phyloP scores from a whole-genome alignment of 2,329 filamentous ascomycete genomes.

The Colletotrichum caudatum region DNA sequence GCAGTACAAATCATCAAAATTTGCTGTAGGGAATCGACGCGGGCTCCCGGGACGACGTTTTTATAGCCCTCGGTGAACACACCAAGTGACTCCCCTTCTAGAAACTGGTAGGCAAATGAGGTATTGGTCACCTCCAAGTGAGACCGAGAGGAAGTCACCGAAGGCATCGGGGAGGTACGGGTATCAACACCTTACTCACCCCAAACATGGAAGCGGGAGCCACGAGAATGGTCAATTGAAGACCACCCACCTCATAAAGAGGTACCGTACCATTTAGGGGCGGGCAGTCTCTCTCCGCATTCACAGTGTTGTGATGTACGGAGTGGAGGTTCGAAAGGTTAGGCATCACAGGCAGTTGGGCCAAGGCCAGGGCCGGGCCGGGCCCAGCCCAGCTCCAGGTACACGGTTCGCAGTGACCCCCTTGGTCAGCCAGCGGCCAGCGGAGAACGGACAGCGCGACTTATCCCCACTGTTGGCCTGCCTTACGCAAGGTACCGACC shows the following conservation, averaged over 20 bases:
- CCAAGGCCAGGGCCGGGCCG: background rate
- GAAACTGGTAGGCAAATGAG: background rate
- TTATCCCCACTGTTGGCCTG: slow-evolving; percentile 7
- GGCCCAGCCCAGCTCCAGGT: slow-evolving; percentile 13
- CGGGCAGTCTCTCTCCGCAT: background rate
- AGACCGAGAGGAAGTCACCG: no score
- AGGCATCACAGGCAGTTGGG: background rate
- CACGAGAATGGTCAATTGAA: background rate
- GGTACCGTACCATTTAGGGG: background rate
- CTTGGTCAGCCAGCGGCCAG: slow-evolving; percentile 2
- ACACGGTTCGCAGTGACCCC: slow-evolving; percentile 35
- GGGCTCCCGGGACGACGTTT: background rate
- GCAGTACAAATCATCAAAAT: no score
- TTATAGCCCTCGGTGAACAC: background rate
- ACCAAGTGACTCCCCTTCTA: background rate
- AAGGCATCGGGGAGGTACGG: no score
- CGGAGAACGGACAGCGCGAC: slow-evolving; percentile 22
- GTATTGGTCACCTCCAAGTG: background rate
- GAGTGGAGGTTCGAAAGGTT: background rate
- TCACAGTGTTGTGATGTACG: background rate
- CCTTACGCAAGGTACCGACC: slow-evolving; percentile 16
- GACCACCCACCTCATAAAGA: background rate
- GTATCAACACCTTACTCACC: no score
- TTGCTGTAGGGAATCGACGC: background rate
- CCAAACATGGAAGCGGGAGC: background rate